Evolutionary conservation across 2,329 filamentous ascomycete genomes (phyloP).

Genomic region (Diaporthe ilicicola): DNA sequence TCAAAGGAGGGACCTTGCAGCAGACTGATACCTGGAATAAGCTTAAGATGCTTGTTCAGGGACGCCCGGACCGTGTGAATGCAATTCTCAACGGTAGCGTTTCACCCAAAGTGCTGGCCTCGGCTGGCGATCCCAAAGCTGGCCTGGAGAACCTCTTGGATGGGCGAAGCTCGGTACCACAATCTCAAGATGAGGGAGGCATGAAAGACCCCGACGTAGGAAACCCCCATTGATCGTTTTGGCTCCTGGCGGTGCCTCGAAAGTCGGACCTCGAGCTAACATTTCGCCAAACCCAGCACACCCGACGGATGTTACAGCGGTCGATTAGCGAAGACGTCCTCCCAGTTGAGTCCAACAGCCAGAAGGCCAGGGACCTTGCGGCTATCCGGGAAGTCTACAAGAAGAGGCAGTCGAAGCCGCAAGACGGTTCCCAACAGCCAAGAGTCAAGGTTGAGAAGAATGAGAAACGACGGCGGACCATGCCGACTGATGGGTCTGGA

Average conservation of each 20-base stretch:
- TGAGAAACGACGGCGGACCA: conserved; percentile 1
- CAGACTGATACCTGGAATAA: not conserved
- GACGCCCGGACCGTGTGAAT: conserved; percentile 2
- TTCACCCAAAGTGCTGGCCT: not conserved
- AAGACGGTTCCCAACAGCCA: not conserved
- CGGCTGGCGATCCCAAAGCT: not conserved
- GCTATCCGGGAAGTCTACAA: conserved; percentile 6
- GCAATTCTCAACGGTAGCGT: not conserved
- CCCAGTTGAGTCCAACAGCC: not conserved
- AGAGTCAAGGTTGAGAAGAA: conserved; percentile 4
- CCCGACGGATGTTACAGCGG: conserved; percentile 13
- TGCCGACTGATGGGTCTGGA: not conserved
- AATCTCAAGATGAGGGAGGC: not conserved
- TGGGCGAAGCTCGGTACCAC: not conserved
- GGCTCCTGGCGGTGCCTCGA: not conserved
- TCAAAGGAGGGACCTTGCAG: conserved; percentile 7
- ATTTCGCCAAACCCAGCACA: conserved; percentile 2
- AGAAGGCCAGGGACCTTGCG: conserved; percentile 1
- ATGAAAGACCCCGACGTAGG: conserved; percentile 24
- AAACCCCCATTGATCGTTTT: not conserved
- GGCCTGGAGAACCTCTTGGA: not conserved
- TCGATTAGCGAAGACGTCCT: not conserved
- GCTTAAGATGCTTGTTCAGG: not conserved
- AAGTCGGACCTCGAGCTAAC: conserved; percentile 1
- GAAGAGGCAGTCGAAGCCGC: not conserved